These are phyloP conservation scores for Uronychia setigera DNA, from an alignment of 73 alveolate species.

Conservation along the genomic window DNA sequence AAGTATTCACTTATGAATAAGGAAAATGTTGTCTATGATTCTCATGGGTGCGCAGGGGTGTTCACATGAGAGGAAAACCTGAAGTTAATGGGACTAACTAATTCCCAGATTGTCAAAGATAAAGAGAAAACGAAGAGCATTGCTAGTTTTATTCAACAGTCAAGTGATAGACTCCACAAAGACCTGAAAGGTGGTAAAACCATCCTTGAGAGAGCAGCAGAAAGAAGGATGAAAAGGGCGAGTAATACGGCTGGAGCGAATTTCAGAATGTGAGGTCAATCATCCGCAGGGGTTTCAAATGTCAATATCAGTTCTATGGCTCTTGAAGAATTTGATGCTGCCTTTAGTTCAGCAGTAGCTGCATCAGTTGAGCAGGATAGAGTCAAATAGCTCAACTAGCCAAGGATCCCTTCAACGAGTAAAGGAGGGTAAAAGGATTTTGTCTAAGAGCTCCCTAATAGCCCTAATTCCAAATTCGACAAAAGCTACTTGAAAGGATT, in stretches of 20 bases:
- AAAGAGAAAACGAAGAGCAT: too few relatives aligned
- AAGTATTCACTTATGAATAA: neutral
- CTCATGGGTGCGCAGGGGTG: constrained; percentile 1
- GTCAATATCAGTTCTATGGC: neutral
- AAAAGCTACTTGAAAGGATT: too few relatives aligned
- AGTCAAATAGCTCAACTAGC: neutral
- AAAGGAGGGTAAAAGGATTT: too few relatives aligned
- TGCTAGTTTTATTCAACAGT: too few relatives aligned
- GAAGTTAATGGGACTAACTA: neutral
- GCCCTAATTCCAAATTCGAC: too few relatives aligned
- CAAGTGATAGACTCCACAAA: neutral
- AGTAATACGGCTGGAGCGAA: neutral
- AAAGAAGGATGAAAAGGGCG: neutral
- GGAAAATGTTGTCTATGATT: neutral
- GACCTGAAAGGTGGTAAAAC: neutral
- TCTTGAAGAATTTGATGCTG: neutral
- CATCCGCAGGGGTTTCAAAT: neutral
- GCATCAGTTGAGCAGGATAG: neutral
- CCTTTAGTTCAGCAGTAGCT: neutral
- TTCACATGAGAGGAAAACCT: neutral
- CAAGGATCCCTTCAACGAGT: too few relatives aligned
- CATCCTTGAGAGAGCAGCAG: neutral
- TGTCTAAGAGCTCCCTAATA: too few relatives aligned
- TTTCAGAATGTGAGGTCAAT: neutral
- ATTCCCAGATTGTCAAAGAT: neutral